phyloP scores from a whole-genome alignment of 495 filamentous ascomycete genomes.

The Entonaema liquescens region DNA sequence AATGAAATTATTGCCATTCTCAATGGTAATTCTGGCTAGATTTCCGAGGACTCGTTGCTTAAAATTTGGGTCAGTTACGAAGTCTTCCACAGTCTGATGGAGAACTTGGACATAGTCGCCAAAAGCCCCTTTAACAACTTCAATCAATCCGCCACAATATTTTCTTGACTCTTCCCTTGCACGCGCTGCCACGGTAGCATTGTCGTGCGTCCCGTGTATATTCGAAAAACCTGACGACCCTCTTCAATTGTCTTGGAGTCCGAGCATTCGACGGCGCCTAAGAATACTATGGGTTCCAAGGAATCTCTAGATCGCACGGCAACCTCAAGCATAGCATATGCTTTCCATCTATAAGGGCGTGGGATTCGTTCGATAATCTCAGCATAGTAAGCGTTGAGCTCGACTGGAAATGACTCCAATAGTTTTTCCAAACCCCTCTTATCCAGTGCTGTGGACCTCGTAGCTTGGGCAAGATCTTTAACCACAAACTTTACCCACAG shows the following conservation, averaged over 20 bases:
- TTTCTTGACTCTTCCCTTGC: background rate
- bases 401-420: slow-evolving; percentile 20
- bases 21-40: slow-evolving; percentile 20
- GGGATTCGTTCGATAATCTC: slow-evolving; percentile 29
- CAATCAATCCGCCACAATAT: slow-evolving; percentile 28
- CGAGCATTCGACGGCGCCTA: slow-evolving; percentile 13
- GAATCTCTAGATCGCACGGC: background rate
- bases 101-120: slow-evolving; percentile 21
- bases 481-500: slow-evolving; percentile 40
- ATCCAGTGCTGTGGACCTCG: background rate
- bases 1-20: slow-evolving; percentile 25
- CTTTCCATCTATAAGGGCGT: slow-evolving; percentile 4
- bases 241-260: slow-evolving; percentile 1
- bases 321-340: slow-evolving; percentile 26
- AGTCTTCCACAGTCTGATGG: slow-evolving; percentile 36
- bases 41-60: slow-evolving; percentile 24
- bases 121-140: background rate
- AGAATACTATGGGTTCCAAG: background rate
- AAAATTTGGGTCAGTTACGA: slow-evolving; percentile 25
- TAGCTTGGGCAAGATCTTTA: slow-evolving; percentile 18
- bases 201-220: background rate
- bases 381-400: slow-evolving; percentile 25
- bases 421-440: background rate
- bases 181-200: background rate
- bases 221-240: background rate